Evolutionary conservation across 768 basidiomycete species (phyloP), one percentile per base, ranked within the genome.

Genomic region (Pleurotus salmoneostramineus): DNA sequence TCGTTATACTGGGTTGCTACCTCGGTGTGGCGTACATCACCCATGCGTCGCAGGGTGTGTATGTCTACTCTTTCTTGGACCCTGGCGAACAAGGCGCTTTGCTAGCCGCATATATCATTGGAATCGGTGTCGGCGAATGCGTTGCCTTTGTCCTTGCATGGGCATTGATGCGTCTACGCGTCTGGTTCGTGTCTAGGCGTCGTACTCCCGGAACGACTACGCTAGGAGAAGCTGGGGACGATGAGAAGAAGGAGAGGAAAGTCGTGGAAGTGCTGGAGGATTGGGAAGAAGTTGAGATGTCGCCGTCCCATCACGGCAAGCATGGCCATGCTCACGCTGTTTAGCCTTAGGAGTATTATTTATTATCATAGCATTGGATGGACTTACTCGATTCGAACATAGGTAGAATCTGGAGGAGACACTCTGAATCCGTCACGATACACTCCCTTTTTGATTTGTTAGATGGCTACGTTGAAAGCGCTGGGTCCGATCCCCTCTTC

Each of bases 21-120:
- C 69, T 90, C 14, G 86, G 79, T 21, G 70, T 91, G 0, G 88
- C 88, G 8, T 91, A 90, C 62, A 77, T 91, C 55, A 88, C 87
- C 0, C 62, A 77, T 49, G 80, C 71, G 0, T 79, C 81, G 0
- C 85, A 87, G 64, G 81, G 82, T 0, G 79, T 87, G 64, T 91
- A 90, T 66, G 88, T 82, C 1, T 91, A 90, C 67, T 49, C 66
- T 8, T 91, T 90, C 74, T 80, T 91, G 6, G 66, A 89, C 62
- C 87, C 89, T 0, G 10, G 12, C 6, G 31, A 61, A 6, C 69
- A 64, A 12, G 66, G 81, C 57, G 66, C 71, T 4, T 63, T 74
- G 35, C 72, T 90, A 46, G 85, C 83, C 0, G 84, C 68, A 0
- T 90, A 89, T 65, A 83, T 89, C 63, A 17, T 85, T 40, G 87